Evolutionary conservation across 2,329 filamentous ascomycete genomes (phyloP).

Genomic region (Penicillium sclerotiorum): DNA sequence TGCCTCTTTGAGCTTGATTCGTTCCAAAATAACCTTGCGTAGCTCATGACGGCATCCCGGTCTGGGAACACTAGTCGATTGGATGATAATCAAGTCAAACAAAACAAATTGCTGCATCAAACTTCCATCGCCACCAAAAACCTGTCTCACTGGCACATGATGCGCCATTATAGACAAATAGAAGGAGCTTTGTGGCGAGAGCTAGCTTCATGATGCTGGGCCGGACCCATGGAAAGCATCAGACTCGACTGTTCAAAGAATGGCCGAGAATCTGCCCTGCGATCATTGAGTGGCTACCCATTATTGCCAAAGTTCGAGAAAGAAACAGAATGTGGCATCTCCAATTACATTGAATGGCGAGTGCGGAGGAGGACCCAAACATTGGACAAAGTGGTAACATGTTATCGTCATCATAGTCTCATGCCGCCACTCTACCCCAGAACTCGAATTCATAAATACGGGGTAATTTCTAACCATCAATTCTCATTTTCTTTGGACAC

Average conservation of each 20-base stretch:
- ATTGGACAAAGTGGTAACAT: too few species aligned
- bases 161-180: background rate
- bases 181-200: conserved; percentile 13
- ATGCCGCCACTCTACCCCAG: conserved; percentile 27
- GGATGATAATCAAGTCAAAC: background rate
- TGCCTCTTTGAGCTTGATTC: too few species aligned
- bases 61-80: background rate
- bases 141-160: background rate
- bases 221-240: conserved; percentile 6
- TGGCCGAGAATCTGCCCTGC: background rate
- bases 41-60: too few species aligned
- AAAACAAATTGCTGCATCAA: background rate
- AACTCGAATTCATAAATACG: conserved; percentile 16
- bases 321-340: conserved; percentile 17
- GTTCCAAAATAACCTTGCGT: too few species aligned
- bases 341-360: conserved; percentile 12
- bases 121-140: conserved; percentile 1
- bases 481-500: too few species aligned
- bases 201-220: conserved; percentile 4
- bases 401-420: conserved; percentile 35
- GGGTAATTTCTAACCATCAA: too few species aligned
- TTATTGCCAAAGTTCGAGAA: conserved; percentile 10
- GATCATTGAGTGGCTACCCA: conserved; percentile 8
- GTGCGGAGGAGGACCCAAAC: conserved; percentile 18
- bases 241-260: background rate